Percentiles rank a stretch among this genome's conserved stretches.
phyloP scores from a whole-genome alignment of 257 asterid species.

The Scutellaria minor region DNA sequence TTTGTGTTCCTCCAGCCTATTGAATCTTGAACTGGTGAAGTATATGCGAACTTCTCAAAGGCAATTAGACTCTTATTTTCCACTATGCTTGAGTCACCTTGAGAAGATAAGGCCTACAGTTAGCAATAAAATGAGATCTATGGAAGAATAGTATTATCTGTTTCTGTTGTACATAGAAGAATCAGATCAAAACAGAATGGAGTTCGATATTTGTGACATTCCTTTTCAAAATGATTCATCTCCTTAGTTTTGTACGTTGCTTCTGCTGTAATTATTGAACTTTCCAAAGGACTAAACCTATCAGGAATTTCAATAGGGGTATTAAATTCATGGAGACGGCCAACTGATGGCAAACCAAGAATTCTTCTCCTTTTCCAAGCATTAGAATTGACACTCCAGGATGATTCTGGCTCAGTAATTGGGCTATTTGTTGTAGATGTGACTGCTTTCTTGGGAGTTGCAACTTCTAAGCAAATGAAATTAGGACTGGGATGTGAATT shows the following conservation, averaged over 20 bases:
- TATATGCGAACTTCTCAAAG: conserved; percentile 63
- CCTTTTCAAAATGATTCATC: conserved; percentile 43
- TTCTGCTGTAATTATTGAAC: conserved; percentile 47
- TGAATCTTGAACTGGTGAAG: conserved; percentile 61
- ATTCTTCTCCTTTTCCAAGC: conserved; percentile 68
- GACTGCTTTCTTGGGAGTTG: conserved; percentile 58
- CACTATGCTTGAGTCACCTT: conserved; percentile 36
- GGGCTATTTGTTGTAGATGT: conserved; percentile 41
- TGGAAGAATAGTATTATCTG: background rate
- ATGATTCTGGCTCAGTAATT: conserved; percentile 59
- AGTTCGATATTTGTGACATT: conserved; percentile 30
- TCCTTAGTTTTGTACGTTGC: conserved; percentile 40
- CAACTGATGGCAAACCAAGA: conserved; percentile 46
- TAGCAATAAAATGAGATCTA: conserved; percentile 20
- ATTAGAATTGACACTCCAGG: conserved; percentile 74
- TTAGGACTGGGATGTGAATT: conserved; percentile 44
- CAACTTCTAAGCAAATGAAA: conserved; percentile 35
- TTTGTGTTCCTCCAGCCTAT: conserved; percentile 71
- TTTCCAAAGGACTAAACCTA: conserved; percentile 50
- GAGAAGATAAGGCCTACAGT: conserved; percentile 54
- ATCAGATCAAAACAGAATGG: conserved; percentile 4
- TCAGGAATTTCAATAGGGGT: conserved; percentile 47
- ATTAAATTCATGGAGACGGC: conserved; percentile 46
- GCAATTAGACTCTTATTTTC: conserved; percentile 36
- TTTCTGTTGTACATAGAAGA: conserved; percentile 7